These are phyloP conservation scores for Clathrospora elynae DNA, from an alignment of 2,329 filamentous ascomycete species.

Conservation along the genomic window DNA sequence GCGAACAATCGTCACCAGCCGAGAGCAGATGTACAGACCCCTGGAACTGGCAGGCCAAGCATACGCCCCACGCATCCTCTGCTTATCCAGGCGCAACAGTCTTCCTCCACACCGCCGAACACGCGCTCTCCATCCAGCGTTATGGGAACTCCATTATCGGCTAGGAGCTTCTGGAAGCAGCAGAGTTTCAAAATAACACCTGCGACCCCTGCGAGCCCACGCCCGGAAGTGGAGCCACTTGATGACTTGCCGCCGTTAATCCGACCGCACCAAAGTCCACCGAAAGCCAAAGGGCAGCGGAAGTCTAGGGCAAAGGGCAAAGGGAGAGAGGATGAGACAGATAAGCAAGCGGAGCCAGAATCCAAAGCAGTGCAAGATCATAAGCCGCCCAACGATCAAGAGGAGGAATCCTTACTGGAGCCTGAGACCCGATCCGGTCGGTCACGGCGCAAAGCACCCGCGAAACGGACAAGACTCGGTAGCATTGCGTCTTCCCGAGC, in stretches of 20 bases:
- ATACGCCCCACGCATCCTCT: conserved; percentile 30
- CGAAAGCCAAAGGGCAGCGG: conserved; percentile 32
- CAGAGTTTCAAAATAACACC: conserved; percentile 23
- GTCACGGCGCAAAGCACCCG: conserved; percentile 37
- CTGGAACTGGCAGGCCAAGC: conserved; percentile 21
- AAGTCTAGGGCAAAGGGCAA: conserved; percentile 35
- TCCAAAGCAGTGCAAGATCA: conserved; percentile 22
- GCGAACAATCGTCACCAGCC: conserved; percentile 23
- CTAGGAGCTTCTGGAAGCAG: conserved; percentile 40
- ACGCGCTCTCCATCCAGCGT: conserved; percentile 34
- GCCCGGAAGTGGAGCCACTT: conserved; percentile 35
- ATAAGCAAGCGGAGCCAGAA: conserved; percentile 19
- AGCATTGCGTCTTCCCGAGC: conserved; percentile 56
- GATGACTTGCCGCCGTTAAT: conserved; percentile 33
- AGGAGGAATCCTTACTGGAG: conserved; percentile 33
- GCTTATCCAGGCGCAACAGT: conserved; percentile 30
- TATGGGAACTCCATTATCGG: conserved; percentile 36
- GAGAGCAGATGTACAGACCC: conserved; percentile 21
- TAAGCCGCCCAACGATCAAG: conserved; percentile 21
- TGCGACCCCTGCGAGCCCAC: conserved; percentile 22
- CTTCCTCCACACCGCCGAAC: conserved; percentile 35
- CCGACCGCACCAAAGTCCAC: conserved; percentile 20
- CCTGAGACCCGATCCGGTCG: conserved; percentile 38
- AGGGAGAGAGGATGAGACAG: conserved; percentile 31
- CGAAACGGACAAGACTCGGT: conserved; percentile 40